Evolutionary conservation across 2,329 filamentous ascomycete genomes (phyloP), one percentile per base, ranked within the genome.

Genomic region (Dothiorella sarmentorum): DNA sequence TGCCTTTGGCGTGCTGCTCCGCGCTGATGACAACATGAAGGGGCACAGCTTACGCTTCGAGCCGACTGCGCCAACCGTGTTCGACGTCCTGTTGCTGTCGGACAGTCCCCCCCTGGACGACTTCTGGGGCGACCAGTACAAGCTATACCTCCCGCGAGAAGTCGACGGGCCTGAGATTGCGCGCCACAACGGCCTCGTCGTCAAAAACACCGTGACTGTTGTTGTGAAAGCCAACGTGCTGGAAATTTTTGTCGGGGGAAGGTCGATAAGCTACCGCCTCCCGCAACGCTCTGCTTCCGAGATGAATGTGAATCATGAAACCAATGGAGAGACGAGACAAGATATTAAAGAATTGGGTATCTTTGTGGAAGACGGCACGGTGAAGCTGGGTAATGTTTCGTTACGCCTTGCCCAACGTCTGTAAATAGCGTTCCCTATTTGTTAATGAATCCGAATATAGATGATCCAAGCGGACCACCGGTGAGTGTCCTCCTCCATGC

Each of bases 51-150:
- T 63, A 26, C 27, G 33, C 3, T 61, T 63, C 24, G 51, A 52
- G 10, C 43, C 57, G 13, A 55, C 44, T 13, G 35, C 60, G 3
- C 9, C 22, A 3, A 31, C 35, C 18, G 7, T 27, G 6, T 58
- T 37, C 59, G 38, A 44, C 29, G 65, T 73, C 29, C 52, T 62
- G n/a, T 62, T 73, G 5, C 47, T 68, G 31, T 66, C 66, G 4
- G 69, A 71, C 56, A 67, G 69, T 31, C 65, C 71, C 6, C 68
- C 71, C 3, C 65, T 74, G 1, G 71, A 74, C 61, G 71, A 74
- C 60, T 73, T 73, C 60, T 74, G 71, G 71, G 71, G 69, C n/a
- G 71, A 73, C 47, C 72, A 73, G 60, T 73, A 73, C 60, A 61
- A 63, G 10, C 59, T 70, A 13, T 63, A 73, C 26, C 63, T 71